Base-by-base conservation (phyloP, 2,329 filamentous ascomycete genomes). In the Amphichorda felina region DNA sequence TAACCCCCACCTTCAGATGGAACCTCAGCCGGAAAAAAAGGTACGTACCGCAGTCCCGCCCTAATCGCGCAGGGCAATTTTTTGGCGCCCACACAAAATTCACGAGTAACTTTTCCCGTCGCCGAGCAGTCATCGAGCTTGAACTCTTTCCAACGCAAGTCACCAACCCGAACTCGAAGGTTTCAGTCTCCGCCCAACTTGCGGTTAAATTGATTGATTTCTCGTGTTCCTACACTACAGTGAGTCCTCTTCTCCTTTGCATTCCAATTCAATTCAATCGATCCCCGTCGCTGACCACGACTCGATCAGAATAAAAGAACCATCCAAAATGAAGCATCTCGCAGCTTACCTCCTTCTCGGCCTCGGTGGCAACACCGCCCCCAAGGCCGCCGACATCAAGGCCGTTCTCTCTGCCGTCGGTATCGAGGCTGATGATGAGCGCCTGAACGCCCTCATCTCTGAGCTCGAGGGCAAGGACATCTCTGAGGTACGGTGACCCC, bases 131-230 rank as follows among this genome's bases (percentile, higher is more conserved):
- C 18, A 33, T 11, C 31, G 4, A 21, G 33, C 36, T 24, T 36
- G 29, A 28, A 22, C 24, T 27, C 24, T 22, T 39, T 24, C 22
- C 24, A 34, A 32, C 24, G 16, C 38, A 50, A 54, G 48, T 53
- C 57, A 52, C 55, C 56, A 15, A 28, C 36, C 31, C 75, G 83
- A 81, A 94, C 86, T 85, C 75, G 85, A 91, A 86, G 87, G 81
- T 75, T 56, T 93, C 89, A 95, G 89, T 96, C 89, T 94, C 89
- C 89, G 88, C 82, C 75, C 79, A 83, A 79, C 64, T 65, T 64
- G 84, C 87, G 89, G 89, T 95, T 94, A 94, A 96, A 94, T 82
- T 79, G 89, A 96, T 96, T 96, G 89, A 87, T 70, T 72, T 82
- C 82, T 88, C 83, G 72, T 81, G 82, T 88, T 87, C 78, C 63